These are phyloP conservation scores for Phytophthora vignae DNA, from an alignment of 352 stramenopile species.

Conservation along the genomic window DNA sequence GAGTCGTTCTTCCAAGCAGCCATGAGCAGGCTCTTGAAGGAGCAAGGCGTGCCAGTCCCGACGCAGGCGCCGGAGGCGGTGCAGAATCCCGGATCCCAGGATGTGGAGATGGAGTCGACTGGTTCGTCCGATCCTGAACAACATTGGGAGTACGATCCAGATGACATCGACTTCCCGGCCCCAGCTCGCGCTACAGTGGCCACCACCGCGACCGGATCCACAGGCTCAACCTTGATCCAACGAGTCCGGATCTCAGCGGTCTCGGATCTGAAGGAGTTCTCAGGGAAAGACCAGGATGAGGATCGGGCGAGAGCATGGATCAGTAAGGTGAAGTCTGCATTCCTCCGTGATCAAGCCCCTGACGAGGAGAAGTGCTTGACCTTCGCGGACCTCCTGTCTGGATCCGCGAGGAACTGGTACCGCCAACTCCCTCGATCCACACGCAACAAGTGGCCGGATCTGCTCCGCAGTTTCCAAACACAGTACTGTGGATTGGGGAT, in stretches of 20 bases:
- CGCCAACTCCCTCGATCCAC: background rate
- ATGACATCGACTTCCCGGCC: too few species aligned
- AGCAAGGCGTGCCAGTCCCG: background rate
- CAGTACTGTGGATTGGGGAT: background rate
- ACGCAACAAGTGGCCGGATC: background rate
- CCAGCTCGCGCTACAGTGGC: too few species aligned
- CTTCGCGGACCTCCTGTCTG: constrained; percentile 4
- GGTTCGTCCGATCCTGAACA: too few species aligned
- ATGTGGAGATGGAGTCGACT: too few species aligned
- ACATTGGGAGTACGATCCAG: too few species aligned
- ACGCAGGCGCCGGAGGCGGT: too few species aligned
- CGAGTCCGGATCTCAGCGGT: too few species aligned
- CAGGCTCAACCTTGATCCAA: too few species aligned
- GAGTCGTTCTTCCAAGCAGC: background rate
- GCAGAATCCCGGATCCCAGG: background rate
- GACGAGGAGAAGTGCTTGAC: constrained; percentile 11
- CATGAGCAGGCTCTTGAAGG: background rate
- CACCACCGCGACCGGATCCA: too few species aligned
- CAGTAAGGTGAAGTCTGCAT: constrained; percentile 4
- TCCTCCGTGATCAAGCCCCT: background rate
- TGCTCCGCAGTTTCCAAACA: background rate
- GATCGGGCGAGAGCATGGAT: constrained; percentile 1
- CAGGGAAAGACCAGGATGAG: background rate
- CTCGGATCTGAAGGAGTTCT: too few species aligned
- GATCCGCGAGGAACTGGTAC: constrained; percentile 5